Evolutionary conservation across 441 rosid species (phyloP).

Genomic region (Populus hybrid): DNA sequence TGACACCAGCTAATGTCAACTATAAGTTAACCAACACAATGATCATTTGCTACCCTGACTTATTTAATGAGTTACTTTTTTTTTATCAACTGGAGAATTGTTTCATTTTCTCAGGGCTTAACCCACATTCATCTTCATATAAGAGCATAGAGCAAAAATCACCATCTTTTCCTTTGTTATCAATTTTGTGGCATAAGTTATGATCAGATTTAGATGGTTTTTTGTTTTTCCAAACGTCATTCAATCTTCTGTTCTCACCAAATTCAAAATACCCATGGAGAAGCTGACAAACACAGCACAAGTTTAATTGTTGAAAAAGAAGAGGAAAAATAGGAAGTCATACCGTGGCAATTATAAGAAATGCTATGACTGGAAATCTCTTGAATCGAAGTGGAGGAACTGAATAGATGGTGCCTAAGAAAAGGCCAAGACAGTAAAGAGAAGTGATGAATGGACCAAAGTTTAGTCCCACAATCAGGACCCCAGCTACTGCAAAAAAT

Average conservation of each 20-base stretch:
- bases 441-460: slow-evolving; percentile 81
- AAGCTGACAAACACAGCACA: slow-evolving; percentile 4
- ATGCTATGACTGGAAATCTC: slow-evolving; percentile 85
- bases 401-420: slow-evolving; percentile 91
- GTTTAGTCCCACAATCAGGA: slow-evolving; percentile 64
- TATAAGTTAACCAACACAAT: too few species aligned
- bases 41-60: background rate
- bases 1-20: background rate
- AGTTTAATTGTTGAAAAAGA: background rate
- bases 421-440: slow-evolving; percentile 79
- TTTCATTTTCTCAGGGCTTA: background rate
- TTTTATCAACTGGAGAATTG: background rate
- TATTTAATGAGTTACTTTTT: background rate
- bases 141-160: background rate
- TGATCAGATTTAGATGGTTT: slow-evolving; percentile 1
- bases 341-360: slow-evolving; percentile 94
- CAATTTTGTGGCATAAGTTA: background rate
- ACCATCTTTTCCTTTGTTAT: background rate
- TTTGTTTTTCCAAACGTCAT: background rate
- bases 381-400: slow-evolving; percentile 97
- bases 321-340: slow-evolving; percentile 12
- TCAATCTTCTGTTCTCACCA: background rate
- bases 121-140: background rate
- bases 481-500: slow-evolving; percentile 71
- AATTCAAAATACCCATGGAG: background rate